Base-by-base conservation (phyloP, 2,329 filamentous ascomycete species). In the Botrytis porri region DNA sequence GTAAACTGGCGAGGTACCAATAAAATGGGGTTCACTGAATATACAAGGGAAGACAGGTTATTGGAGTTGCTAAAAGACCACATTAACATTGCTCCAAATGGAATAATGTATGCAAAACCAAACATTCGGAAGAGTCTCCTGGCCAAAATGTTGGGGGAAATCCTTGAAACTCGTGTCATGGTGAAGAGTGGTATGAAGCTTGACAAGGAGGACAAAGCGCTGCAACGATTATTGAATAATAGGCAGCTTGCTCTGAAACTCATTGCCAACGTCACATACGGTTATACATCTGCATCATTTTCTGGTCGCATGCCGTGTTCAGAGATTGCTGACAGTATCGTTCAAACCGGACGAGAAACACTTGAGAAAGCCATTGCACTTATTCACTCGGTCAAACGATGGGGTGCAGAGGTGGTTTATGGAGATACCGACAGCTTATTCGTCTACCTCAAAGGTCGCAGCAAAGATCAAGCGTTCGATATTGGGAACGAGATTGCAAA, bases 201-300 rank as follows among this genome's bases (percentile, higher is more conserved):
- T 74, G 94, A 97, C 82, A 96, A 95, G 81, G 91, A 95, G 73
- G 95, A 98, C 83, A 95, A 90, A 81, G 88, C 89, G 0, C 83
- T 98, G 25, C 95, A 98, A 79, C 91, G 92, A 75, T 87, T 98
- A 20, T 85, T 98, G 29, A 97, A 99, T 83, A 97, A 98, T 81
- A 87, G 96, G 79, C 96, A 99, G 78, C 85, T 99, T 5, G 96
- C 96, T 0, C 87, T 99, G 39, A 99, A 99, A 81, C 86, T 99
- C 10, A 93, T 99, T 57, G 96, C 96, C n/a, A 99, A 99, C 78
- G 96, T 99, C 77, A 99, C 96, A 0, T 99, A 99, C 66, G 96
- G 96, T 18, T 99, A 99, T 82, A 96, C 96, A 0, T 98, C 96
- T 4, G 96, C 96, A 0, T 97, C 94, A 0, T 99, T 98, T 82